Evolutionary conservation across 2,329 filamentous ascomycete genomes (phyloP).

Genomic region (Microsporum canis): DNA sequence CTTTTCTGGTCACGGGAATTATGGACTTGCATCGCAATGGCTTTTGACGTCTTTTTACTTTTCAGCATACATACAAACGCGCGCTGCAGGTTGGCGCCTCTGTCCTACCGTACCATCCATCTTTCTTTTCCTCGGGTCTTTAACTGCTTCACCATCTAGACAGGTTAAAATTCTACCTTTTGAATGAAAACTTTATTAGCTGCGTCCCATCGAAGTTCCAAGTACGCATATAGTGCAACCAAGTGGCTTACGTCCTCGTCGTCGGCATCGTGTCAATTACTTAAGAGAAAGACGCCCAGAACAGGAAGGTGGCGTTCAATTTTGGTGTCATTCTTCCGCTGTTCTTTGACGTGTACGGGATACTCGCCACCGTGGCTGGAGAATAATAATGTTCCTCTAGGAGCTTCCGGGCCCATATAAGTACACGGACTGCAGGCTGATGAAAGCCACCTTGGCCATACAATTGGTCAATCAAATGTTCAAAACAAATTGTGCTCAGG

Average conservation of each 20-base stretch:
- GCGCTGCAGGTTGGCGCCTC: not conserved
- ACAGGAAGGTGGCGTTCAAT: not conserved
- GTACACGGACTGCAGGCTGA: not conserved
- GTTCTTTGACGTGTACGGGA: not conserved
- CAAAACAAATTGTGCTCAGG: not conserved
- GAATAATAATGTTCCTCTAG: not conserved
- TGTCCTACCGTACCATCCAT: not conserved
- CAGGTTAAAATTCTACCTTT: not conserved
- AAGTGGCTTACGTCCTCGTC: not conserved
- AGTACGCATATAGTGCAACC: not conserved
- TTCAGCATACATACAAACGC: not conserved
- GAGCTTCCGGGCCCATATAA: slow-evolving; percentile 1
- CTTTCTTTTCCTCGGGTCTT: not conserved
- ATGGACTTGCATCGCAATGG: not conserved
- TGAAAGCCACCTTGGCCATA: not conserved
- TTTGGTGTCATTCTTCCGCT: not conserved
- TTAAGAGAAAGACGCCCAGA: not conserved
- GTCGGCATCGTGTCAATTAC: not conserved
- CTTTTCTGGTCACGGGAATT: not conserved
- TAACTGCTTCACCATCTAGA: not conserved
- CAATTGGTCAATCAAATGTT: not conserved
- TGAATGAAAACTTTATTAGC: not conserved
- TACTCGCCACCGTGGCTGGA: slow-evolving; percentile 4
- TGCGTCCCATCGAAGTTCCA: not conserved
- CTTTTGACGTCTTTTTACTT: not conserved